Base-by-base conservation (phyloP, 2,329 filamentous ascomycete genomes). In the Microdochium bolleyi region DNA sequence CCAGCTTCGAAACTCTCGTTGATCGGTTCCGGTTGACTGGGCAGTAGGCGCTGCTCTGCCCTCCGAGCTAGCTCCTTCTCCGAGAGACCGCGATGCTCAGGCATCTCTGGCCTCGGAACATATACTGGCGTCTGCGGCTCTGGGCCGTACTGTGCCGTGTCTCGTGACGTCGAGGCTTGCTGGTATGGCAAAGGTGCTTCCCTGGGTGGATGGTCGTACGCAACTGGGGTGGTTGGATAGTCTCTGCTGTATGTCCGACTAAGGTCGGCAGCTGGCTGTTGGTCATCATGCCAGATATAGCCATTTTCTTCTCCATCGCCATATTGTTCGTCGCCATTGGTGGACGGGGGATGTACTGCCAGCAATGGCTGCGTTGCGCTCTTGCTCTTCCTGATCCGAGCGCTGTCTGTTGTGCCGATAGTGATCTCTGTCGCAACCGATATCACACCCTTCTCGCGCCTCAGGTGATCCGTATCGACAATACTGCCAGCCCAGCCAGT, bases 391-490 rank as follows among this genome's bases (percentile, higher is more conserved):
- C 41, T 21, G 13, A 22, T 16, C 7, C 41, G 41, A 22, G 41
- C 16, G 60, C 84, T 92, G 67, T 99, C 92, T 34, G 80, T 80
- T 0, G 91, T 96, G 1, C 94, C 94, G 21, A 97, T 84, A 1
- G 95, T 76, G 14, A 96, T 81, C 66, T 96, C 91, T 61, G 96
- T 92, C 0, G 87, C 78, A 52, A 91, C 88, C 1, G 85, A 87
- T 22, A 96, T 85, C n/a, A 97, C 90, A 9, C 89, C 90, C 64
- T 96, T 96, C 64, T 95, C 90, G 41, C 92, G 84, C 50, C 90
- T 80, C 24, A 97, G 82, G 49, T 86, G 83, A 58, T 94, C 87
- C 0, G 94, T 99, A 60, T 96, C 91, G 44, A 95, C 80, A 56
- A 96, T 89, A 55, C 85, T 85, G 7, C 84, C 78, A 41, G 77